Evolutionary conservation across 2,329 filamentous ascomycete species (phyloP).

Genomic region (Trichoderma endophyticum): DNA sequence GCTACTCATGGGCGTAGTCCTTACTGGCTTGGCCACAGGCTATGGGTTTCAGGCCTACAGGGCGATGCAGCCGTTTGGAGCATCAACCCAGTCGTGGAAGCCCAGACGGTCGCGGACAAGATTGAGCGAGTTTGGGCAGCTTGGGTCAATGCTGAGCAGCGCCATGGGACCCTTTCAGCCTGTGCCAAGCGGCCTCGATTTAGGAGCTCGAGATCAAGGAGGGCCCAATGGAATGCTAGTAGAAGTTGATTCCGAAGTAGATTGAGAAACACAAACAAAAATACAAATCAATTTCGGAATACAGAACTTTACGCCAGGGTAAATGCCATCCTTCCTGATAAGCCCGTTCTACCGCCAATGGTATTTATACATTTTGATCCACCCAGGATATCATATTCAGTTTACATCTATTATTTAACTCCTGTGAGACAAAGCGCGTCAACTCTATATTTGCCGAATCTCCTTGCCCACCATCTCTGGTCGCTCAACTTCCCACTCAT

Average conservation of each 20-base stretch:
- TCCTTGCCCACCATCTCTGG: constrained; percentile 89
- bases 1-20: constrained; percentile 33
- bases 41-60: constrained; percentile 42
- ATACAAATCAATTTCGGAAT: neutral
- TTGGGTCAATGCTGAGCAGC: constrained; percentile 44
- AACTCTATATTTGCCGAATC: constrained; percentile 69
- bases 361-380: neutral
- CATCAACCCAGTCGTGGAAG: constrained; percentile 43
- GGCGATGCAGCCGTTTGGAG: constrained; percentile 44
- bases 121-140: constrained; percentile 45
- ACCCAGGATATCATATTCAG: neutral
- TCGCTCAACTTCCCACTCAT: constrained; percentile 90
- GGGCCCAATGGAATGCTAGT: constrained; percentile 28
- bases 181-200: constrained; percentile 15
- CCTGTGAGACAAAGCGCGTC: neutral
- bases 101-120: constrained; percentile 30
- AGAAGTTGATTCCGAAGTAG: constrained; percentile 37
- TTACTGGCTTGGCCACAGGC: constrained; percentile 38
- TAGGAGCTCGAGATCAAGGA: neutral
- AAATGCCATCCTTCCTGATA: neutral
- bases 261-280: constrained; percentile 23
- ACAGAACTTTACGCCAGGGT: neutral
- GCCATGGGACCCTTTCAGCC: constrained; percentile 30
- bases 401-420: constrained; percentile 2
- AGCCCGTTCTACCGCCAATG: neutral